Percentiles rank a stretch among this genome's conserved stretches.
Evolutionary conservation across 176 grass and related monocot species (phyloP).

Genomic region (Triticum timopheevii): DNA sequence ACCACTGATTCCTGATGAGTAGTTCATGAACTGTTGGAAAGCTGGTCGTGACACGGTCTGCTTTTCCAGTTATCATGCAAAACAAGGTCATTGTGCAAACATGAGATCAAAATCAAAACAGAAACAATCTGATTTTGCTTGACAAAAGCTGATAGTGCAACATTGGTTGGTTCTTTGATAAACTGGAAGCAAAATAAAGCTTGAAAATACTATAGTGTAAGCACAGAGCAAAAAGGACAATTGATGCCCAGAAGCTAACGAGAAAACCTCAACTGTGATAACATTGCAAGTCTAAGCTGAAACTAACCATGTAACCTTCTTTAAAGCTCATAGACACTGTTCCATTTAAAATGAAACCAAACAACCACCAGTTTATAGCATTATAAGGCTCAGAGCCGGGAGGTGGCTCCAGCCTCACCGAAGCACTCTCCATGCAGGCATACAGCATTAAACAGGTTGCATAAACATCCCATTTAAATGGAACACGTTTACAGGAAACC

Average conservation of each 20-base stretch:
- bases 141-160: not conserved
- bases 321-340: not conserved
- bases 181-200: not conserved
- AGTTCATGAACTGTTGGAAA: slow-evolving; percentile 47
- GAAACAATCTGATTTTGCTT: not conserved
- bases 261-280: not conserved
- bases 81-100: not conserved
- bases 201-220: not conserved
- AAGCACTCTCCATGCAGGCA: not conserved
- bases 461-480: not conserved
- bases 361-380: not conserved
- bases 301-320: not conserved
- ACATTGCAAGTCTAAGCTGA: not conserved
- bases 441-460: not conserved
- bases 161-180: not conserved
- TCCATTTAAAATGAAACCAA: not conserved
- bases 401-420: not conserved
- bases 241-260: not conserved
- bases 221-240: not conserved
- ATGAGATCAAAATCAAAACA: not conserved
- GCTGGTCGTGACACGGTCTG: slow-evolving; percentile 35
- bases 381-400: not conserved
- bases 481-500: not conserved
- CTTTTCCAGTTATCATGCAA: slow-evolving; percentile 27
- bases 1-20: slow-evolving; percentile 37